Evolutionary conservation across 495 filamentous ascomycete genomes (phyloP).

Genomic region (Jackrogersella minutella): DNA sequence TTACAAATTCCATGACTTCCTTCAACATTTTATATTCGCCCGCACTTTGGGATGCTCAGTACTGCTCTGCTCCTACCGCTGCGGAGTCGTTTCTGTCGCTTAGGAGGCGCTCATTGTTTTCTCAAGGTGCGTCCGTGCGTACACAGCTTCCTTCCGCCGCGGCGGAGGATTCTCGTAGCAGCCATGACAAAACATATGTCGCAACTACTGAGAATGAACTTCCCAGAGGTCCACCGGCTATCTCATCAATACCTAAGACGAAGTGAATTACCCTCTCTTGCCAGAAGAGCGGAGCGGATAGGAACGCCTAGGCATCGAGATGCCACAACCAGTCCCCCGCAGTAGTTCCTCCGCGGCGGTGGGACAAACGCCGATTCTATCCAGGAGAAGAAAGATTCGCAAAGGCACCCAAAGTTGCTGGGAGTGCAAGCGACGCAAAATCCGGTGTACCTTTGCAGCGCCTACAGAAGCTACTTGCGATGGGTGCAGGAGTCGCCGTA

Average conservation of each 20-base stretch:
- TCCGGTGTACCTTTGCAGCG: conserved; percentile 54
- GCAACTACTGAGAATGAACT: no score
- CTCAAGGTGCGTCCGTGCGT: background rate
- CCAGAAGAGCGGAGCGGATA: no score
- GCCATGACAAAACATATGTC: no score
- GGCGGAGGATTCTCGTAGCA: conserved; percentile 1
- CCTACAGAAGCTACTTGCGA: conserved; percentile 48
- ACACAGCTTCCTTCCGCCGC: conserved; percentile 14
- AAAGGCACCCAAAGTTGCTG: conserved; percentile 62
- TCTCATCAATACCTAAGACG: no score
- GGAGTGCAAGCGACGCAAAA: conserved; percentile 62
- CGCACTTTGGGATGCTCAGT: no score
- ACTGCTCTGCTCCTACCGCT: no score
- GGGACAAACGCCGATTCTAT: background rate
- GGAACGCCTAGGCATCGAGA: background rate
- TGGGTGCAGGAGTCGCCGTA: conserved; percentile 52
- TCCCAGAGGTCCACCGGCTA: no score
- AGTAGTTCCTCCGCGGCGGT: conserved; percentile 4
- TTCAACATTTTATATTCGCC: no score
- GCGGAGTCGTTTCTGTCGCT: no score
- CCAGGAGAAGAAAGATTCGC: conserved; percentile 49
- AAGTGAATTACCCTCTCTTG: no score
- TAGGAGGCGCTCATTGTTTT: background rate
- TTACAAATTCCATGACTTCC: no score
- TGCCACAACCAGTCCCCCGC: background rate